phyloP scores from a whole-genome alignment of 345 rosid species.

The Punica granatum region DNA sequence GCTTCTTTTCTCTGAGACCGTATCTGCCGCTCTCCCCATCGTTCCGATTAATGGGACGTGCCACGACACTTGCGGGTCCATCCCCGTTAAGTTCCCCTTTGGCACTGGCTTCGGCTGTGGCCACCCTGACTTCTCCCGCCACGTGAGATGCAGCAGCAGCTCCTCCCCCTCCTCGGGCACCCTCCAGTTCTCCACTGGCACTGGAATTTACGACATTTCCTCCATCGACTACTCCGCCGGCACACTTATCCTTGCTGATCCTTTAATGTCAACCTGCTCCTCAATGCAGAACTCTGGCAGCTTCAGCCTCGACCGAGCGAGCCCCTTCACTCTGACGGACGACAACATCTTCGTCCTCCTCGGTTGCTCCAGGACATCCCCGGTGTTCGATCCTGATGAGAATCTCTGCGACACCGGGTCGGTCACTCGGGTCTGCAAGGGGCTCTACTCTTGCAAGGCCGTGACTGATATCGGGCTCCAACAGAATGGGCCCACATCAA shows the following conservation, averaged over 20 bases:
- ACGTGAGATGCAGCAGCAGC: slow-evolving; percentile 32
- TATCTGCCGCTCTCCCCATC: slow-evolving; percentile 19
- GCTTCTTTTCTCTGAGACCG: slow-evolving; percentile 9
- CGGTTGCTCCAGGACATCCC: slow-evolving; percentile 60
- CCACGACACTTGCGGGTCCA: slow-evolving; percentile 34
- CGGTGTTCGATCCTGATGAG: slow-evolving; percentile 44
- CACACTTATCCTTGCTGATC: slow-evolving; percentile 35
- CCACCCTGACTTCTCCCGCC: slow-evolving; percentile 37
- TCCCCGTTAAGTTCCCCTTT: slow-evolving; percentile 45
- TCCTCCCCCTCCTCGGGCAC: slow-evolving; percentile 16
- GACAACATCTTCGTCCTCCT: slow-evolving; percentile 49
- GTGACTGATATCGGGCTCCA: slow-evolving; percentile 50
- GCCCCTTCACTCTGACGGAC: slow-evolving; percentile 43
- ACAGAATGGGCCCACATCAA: slow-evolving; percentile 40
- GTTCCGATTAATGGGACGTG: slow-evolving; percentile 29
- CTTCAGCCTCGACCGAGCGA: slow-evolving; percentile 43
- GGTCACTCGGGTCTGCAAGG: slow-evolving; percentile 47
- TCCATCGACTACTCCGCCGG: slow-evolving; percentile 43
- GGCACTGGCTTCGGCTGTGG: slow-evolving; percentile 53
- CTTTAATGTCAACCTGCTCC: slow-evolving; percentile 58
- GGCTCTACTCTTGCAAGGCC: slow-evolving; percentile 59
- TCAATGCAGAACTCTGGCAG: slow-evolving; percentile 64
- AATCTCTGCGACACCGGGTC: slow-evolving; percentile 52
- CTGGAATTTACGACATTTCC: slow-evolving; percentile 39
- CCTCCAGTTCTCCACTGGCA: slow-evolving; percentile 46